Conservation (phyloP, 169 alveolate species). For the Plasmodium chabaudi region DNA sequence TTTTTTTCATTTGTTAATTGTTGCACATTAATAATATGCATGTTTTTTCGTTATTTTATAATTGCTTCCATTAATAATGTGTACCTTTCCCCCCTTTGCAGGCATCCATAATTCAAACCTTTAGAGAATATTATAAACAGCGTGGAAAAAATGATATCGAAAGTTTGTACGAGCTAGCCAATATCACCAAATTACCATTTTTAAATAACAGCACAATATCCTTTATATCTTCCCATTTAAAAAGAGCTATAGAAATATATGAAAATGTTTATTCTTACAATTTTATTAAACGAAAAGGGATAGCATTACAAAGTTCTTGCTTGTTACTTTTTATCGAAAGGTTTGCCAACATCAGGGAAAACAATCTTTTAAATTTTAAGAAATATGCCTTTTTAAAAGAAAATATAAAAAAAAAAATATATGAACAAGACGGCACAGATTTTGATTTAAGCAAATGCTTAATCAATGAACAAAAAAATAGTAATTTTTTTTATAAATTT, state of each 20-base stretch:
- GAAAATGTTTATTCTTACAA: conserved; percentile 35
- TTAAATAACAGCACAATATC: conserved; percentile 31
- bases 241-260: conserved; percentile 67
- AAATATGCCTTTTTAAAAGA: conserved; percentile 10
- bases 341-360: conserved; percentile 14
- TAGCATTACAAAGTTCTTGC: conserved; percentile 29
- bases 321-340: conserved; percentile 29
- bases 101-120: conserved; percentile 59
- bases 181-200: conserved; percentile 46
- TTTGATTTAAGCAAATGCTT: conserved; percentile 15
- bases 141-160: conserved; percentile 56
- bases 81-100: neutral
- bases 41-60: no score
- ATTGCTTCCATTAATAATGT: no score
- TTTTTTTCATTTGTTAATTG: neutral
- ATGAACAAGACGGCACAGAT: neutral
- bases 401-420: conserved; percentile 3
- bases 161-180: conserved; percentile 36
- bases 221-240: conserved; percentile 35
- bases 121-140: conserved; percentile 28
- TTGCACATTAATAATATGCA: neutral
- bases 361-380: conserved; percentile 13
- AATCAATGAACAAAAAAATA: conserved; percentile 12
- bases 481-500: conserved; percentile 11
- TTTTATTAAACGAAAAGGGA: conserved; percentile 15